Evolutionary conservation across 352 stramenopile species (phyloP).

Genomic region (Globisporangium solare): DNA sequence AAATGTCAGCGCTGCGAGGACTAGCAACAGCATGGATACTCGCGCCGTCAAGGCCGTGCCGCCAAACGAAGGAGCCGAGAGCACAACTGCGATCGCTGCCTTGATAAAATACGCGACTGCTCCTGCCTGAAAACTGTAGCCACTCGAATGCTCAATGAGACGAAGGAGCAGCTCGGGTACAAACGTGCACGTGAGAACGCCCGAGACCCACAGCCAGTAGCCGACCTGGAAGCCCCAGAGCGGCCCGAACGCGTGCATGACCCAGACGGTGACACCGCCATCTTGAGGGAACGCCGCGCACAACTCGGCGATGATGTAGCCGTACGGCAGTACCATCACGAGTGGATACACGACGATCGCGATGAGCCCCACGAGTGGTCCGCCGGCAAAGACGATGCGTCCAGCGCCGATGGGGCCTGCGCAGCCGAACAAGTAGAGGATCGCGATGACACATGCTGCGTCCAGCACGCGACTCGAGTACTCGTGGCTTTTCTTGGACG

Average conservation of each 20-base stretch:
- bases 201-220: slow-evolving; percentile 75
- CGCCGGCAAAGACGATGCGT: slow-evolving; percentile 19
- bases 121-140: not conserved
- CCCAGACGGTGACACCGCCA: slow-evolving; percentile 82
- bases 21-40: slow-evolving; percentile 8
- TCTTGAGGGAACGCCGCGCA: slow-evolving; percentile 84
- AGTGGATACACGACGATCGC: slow-evolving; percentile 81
- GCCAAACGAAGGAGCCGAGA: slow-evolving; percentile 14
- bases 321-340: slow-evolving; percentile 85
- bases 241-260: slow-evolving; percentile 84
- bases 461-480: slow-evolving; percentile 22
- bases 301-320: slow-evolving; percentile 89
- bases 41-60: slow-evolving; percentile 19
- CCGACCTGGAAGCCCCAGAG: slow-evolving; percentile 77
- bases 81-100: slow-evolving; percentile 11
- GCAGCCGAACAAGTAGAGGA: slow-evolving; percentile 26
- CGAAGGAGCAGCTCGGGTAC: slow-evolving; percentile 47
- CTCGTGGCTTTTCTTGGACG: slow-evolving; percentile 19
- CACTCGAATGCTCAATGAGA: slow-evolving; percentile 2
- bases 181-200: slow-evolving; percentile 37
- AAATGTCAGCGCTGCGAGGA: slow-evolving; percentile 12
- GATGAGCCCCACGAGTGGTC: slow-evolving; percentile 60
- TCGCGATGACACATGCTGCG: slow-evolving; percentile 18
- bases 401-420: slow-evolving; percentile 22
- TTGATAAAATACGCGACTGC: slow-evolving; percentile 16